Evolutionary conservation across 202 grass and related monocot species (phyloP), one percentile per base, ranked within the genome.

Genomic region (Bolboschoenoplectus hybrid): DNA sequence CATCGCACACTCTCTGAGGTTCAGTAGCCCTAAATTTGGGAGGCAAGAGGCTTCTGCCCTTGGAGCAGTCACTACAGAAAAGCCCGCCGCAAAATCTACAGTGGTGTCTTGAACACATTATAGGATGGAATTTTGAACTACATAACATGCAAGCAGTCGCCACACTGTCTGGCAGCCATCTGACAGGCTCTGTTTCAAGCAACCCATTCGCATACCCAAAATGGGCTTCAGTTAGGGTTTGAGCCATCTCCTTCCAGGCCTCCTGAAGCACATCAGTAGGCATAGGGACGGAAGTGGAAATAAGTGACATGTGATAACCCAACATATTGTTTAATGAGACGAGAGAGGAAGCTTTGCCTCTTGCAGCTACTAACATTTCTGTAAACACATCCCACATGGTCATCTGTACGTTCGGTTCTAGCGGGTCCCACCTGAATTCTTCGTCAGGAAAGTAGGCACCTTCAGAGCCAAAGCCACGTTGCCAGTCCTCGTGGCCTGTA

Each of bases 1-100:
- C 93, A 92, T 96, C 93, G 88, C 97, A 98, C 2, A 98, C 97
- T 81, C 97, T 87, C 80, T 94, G 92, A 80, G 93, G 91, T 47
- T 98, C 92, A 66, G 89, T 71, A 79, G 52, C 88, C 87, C 87
- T 91, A 32, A 96, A 98, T 81, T 94, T 98, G 5, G 87, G 84
- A 75, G 97, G 97, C 88, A 98, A 81, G 88, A 98, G 85, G 64
- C 92, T 92, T 86, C 93, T 90, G 57, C 90, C 90, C 78, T 94
- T 98, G 68, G 97, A 98, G 71, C 97, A 98, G 10, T 90, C 88
- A 83, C 46, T 55, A 65, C 97, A 94, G 85, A 94, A 98, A 85
- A 96, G 57, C 32, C 93, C 93, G 50, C 97, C 97, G 58, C 97
- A 98, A 73, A 98, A 96, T 55, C 90, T 90, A 49, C 97, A 98